phyloP scores from a whole-genome alignment of 495 filamentous ascomycete genomes.

The Podospora anserina region DNA sequence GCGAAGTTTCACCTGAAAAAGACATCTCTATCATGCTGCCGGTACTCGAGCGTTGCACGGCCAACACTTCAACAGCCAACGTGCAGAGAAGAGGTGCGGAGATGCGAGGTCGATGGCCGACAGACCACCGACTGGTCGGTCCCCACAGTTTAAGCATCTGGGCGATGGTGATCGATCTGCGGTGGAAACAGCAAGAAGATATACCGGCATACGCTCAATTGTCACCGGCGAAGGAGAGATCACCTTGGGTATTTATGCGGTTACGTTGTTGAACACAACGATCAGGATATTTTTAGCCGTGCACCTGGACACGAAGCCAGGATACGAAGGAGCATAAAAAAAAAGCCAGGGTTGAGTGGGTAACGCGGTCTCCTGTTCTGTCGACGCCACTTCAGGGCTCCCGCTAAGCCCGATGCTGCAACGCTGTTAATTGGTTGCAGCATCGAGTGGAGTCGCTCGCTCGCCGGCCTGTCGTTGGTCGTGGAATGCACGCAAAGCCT shows the following conservation, averaged over 20 bases:
- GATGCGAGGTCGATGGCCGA: not conserved
- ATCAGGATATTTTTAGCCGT: constrained; percentile 1
- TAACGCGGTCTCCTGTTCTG: constrained; percentile 13
- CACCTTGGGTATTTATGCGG: not conserved
- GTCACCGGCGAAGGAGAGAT: not conserved
- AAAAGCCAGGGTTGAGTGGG: constrained; percentile 14
- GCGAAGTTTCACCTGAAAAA: constrained; percentile 1
- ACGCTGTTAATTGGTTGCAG: constrained; percentile 22
- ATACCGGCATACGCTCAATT: not conserved
- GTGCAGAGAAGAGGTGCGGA: not conserved
- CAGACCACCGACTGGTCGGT: not conserved
- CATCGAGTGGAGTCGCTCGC: constrained; percentile 10
- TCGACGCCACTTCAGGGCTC: constrained; percentile 14
- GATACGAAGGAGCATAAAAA: constrained; percentile 10
- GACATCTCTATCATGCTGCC: not conserved
- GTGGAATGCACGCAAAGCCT: constrained; percentile 13
- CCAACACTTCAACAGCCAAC: not conserved
- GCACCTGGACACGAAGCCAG: constrained; percentile 18
- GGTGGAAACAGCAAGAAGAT: not conserved
- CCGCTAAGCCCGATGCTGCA: constrained; percentile 17
- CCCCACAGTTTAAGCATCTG: not conserved
- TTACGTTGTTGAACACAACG: not conserved
- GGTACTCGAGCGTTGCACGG: constrained; percentile 3
- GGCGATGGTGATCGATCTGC: not conserved
- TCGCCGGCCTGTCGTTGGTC: constrained; percentile 15